Base-by-base conservation (phyloP, 352 stramenopile genomes). In the Phytopythium sindhum region DNA sequence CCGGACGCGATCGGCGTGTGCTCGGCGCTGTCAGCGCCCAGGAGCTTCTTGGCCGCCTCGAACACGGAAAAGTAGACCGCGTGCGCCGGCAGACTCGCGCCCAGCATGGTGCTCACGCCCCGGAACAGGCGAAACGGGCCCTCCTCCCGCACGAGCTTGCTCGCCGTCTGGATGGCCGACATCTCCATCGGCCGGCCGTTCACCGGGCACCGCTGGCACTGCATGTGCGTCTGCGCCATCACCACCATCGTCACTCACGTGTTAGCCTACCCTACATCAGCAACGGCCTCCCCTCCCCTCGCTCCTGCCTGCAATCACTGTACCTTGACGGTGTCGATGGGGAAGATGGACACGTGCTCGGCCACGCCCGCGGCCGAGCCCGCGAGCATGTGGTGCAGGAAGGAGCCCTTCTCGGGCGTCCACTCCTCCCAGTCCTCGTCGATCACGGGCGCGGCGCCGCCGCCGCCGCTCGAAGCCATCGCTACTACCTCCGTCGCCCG, bases 331-430 rank as follows among this genome's bases (percentile, higher is more conserved):
- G 86, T 95, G 69, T 95, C 86, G 63, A 98, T 91, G 23, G 98
- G 98, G 79, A 99, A 99, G 60, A 99, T 97, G 42, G 97, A 88
- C 31, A 97, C 91, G 77, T 99, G 97, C 80, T 99, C 98, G 17
- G 95, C 91, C 41, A 99, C 91, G 57, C 98, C 98, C 9, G 97
- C 97, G 51, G 96, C 80, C 39, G 89, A 98, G 21, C 96, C 96
- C 17, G 96, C 96, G 21, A 98, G 66, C 77, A 97, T 98, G 78
- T 99, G 97, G 66, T 97, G 78, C 61, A 91, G 72, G 80, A 99
- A 99, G 17, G 92, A 97, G 15, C 91, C 88, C 63, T 95, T 96
- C 67, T 96, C 85, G 33, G 91, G 91, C 59, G 91, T 86, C 92
- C 93, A 98, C 68, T 98, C 93, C 63, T 98, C 93, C 89, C 89